Conservation (phyloP, 495 filamentous ascomycete species). For the Neurospora cerealis region DNA sequence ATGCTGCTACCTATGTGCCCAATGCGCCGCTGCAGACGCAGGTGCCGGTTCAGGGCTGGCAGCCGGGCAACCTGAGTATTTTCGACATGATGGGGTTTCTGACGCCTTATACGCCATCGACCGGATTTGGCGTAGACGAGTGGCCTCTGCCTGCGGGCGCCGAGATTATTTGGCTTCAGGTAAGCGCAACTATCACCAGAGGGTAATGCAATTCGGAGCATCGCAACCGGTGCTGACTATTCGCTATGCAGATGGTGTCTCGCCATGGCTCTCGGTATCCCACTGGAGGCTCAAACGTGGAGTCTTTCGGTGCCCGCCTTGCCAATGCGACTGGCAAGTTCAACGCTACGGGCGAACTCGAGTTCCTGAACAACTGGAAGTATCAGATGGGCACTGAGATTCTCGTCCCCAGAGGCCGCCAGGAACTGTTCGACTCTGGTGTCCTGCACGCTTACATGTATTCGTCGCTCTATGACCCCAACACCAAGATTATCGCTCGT, state of each 20-base stretch:
- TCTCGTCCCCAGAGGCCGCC: conserved; percentile 48
- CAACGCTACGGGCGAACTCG: conserved; percentile 39
- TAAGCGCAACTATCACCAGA: conserved; percentile 26
- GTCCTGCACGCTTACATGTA: conserved; percentile 52
- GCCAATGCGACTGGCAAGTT: conserved; percentile 39
- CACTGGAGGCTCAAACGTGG: conserved; percentile 46
- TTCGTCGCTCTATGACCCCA: conserved; percentile 47
- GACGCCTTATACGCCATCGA: conserved; percentile 31
- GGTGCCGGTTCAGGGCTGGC: conserved; percentile 41
- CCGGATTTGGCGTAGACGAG: conserved; percentile 48
- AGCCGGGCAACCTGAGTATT: conserved; percentile 37
- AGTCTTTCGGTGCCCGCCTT: conserved; percentile 49
- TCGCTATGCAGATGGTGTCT: conserved; percentile 53
- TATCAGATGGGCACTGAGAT: conserved; percentile 67
- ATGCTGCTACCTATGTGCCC: conserved; percentile 39
- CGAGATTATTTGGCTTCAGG: conserved; percentile 46
- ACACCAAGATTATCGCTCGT: conserved; percentile 51
- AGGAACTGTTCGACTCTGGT: conserved; percentile 65
- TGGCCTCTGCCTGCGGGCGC: conserved; percentile 44
- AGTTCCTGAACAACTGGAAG: conserved; percentile 56
- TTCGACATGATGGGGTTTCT: conserved; percentile 44
- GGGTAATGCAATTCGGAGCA: not conserved
- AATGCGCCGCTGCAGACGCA: conserved; percentile 49
- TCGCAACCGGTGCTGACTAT: not conserved
- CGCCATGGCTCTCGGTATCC: conserved; percentile 76